Evolutionary conservation across 225 moss, liverwort and hornwort species (phyloP).

Genomic region (Asterella californica): DNA sequence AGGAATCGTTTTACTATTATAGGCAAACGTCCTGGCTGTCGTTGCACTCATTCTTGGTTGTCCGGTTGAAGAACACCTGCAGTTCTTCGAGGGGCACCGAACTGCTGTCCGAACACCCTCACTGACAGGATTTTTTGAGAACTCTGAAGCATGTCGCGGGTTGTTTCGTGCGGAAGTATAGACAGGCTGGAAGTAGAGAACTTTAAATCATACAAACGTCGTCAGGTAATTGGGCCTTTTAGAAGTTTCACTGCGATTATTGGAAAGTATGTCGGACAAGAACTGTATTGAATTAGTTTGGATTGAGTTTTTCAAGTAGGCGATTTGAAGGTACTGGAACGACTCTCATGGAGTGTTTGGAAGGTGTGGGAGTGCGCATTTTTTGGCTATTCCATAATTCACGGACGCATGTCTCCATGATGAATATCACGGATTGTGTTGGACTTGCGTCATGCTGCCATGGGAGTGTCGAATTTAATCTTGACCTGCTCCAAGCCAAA

Average conservation of each 20-base stretch:
- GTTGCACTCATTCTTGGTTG: too few species aligned
- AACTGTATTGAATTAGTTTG: neutral
- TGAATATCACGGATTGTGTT: too few species aligned
- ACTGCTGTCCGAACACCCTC: neutral
- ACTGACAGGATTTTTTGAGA: neutral
- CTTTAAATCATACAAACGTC: slow-evolving; percentile 99
- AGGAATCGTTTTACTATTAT: too few species aligned
- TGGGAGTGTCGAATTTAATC: too few species aligned
- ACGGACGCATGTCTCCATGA: too few species aligned
- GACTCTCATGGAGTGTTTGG: neutral
- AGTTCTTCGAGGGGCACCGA: neutral
- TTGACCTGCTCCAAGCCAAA: too few species aligned
- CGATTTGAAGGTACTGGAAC: neutral
- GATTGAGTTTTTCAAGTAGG: too few species aligned
- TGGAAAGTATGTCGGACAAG: slow-evolving; percentile 25
- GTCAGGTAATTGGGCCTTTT: slow-evolving; percentile 93
- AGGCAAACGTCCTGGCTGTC: too few species aligned
- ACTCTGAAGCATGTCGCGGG: slow-evolving; percentile 55
- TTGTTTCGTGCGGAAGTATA: slow-evolving; percentile 78
- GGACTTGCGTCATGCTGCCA: too few species aligned
- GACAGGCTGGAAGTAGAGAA: slow-evolving; percentile 95
- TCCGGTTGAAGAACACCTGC: too few species aligned
- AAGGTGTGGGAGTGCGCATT: too few species aligned
- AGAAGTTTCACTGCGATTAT: slow-evolving; percentile 97
- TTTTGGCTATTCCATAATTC: too few species aligned